Conservation (phyloP, 257 asterid species). For the Lithospermum erythrorhizon region DNA sequence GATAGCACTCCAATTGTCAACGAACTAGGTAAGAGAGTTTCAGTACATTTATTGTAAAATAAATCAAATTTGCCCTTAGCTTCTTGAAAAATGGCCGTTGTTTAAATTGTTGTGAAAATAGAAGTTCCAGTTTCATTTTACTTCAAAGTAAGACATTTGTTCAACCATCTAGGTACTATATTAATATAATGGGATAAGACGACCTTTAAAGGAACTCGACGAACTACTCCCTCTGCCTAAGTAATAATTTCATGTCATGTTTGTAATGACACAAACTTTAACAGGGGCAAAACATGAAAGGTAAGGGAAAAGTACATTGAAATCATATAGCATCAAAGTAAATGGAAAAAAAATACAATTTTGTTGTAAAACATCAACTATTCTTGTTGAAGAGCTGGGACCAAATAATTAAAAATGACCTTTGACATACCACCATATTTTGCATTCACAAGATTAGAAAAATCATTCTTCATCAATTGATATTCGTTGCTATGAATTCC, state of each 20-base stretch:
- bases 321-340: no score
- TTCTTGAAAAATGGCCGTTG: no score
- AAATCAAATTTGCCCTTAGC: no score
- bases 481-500: slow-evolving; percentile 64
- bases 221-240: neutral
- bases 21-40: neutral
- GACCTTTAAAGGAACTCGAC: neutral
- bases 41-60: neutral
- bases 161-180: neutral
- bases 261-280: no score
- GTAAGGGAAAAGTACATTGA: no score
- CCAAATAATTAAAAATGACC: neutral
- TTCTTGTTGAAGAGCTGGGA: neutral
- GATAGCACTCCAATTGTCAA: neutral
- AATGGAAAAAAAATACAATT: no score
- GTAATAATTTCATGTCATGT: no score
- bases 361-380: no score
- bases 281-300: no score
- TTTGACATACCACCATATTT: slow-evolving; percentile 50
- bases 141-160: neutral
- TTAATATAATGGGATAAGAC: neutral
- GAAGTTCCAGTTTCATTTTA: neutral
- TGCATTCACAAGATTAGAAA: slow-evolving; percentile 40
- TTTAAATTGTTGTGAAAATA: no score
- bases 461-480: slow-evolving; percentile 59